Evolutionary conservation across 2,329 filamentous ascomycete genomes (phyloP).

Genomic region (Tolypocladium tundrense): DNA sequence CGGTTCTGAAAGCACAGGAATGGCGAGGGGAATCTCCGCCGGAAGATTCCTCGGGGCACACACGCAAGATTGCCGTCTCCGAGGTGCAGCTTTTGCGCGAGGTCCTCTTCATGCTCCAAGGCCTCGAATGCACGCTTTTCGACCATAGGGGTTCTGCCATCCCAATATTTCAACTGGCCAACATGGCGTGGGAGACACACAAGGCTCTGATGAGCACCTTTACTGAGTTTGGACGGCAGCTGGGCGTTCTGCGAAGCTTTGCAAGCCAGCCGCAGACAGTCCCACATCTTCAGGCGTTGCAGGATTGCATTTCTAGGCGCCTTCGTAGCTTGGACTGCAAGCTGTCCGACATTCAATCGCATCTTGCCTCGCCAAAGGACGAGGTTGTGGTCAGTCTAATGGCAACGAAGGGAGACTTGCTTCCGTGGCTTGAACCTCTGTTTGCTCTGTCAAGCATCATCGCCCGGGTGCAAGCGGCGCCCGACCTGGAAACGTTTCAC

Average conservation of each 20-base stretch:
- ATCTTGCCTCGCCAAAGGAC: constrained; percentile 41
- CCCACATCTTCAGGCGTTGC: constrained; percentile 61
- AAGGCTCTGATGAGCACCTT: constrained; percentile 36
- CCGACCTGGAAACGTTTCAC: constrained; percentile 48
- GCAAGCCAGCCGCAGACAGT: constrained; percentile 32
- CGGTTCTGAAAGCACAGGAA: constrained; percentile 20
- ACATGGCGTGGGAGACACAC: constrained; percentile 40
- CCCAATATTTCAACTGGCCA: constrained; percentile 33
- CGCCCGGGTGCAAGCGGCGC: constrained; percentile 39
- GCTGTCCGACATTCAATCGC: constrained; percentile 50
- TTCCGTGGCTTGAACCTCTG: constrained; percentile 42
- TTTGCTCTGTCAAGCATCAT: constrained; percentile 52
- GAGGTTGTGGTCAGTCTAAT: constrained; percentile 58
- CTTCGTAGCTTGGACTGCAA: constrained; percentile 47
- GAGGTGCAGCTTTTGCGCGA: constrained; percentile 70
- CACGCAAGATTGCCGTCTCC: constrained; percentile 40
- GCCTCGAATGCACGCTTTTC: constrained; percentile 67
- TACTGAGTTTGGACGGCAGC: constrained; percentile 33
- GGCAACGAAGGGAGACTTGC: constrained; percentile 47
- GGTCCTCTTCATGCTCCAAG: constrained; percentile 74
- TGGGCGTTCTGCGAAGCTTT: constrained; percentile 36
- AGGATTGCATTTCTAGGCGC: constrained; percentile 47
- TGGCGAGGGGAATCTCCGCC: constrained; percentile 25
- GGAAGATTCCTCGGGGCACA: constrained; percentile 19
- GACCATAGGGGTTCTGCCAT: constrained; percentile 27